A percentile compares a stretch with the other conserved stretches of the same genome.
Conservation (phyloP, 2,329 filamentous ascomycete species). For the Cryphonectria carpinicola region DNA sequence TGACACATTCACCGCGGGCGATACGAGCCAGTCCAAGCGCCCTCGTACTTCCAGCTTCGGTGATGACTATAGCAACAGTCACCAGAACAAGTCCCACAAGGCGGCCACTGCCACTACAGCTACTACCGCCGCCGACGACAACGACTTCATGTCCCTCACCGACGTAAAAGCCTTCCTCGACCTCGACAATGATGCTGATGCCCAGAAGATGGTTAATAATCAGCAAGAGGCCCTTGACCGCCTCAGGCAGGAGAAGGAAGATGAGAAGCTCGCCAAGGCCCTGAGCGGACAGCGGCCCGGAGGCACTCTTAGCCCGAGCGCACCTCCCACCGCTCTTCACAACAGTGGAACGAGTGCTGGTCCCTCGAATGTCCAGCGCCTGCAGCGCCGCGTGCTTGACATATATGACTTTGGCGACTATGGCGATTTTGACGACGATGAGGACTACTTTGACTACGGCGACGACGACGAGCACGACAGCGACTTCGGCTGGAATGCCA, state of each 20-base stretch:
- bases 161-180: slow-evolving; percentile 42
- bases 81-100: slow-evolving; percentile 27
- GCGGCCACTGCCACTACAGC: slow-evolving; percentile 14
- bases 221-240: slow-evolving; percentile 43
- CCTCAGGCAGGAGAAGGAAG: slow-evolving; percentile 41
- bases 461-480: neutral
- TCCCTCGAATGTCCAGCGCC: slow-evolving; percentile 12
- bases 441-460: slow-evolving; percentile 6
- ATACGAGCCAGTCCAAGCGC: slow-evolving; percentile 21
- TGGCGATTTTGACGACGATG: neutral
- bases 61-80: slow-evolving; percentile 17
- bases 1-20: slow-evolving; percentile 5
- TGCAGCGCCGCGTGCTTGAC: slow-evolving; percentile 7
- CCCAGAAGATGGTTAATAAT: slow-evolving; percentile 31
- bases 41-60: slow-evolving; percentile 20
- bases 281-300: slow-evolving; percentile 26
- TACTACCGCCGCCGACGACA: slow-evolving; percentile 19
- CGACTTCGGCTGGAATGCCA: neutral
- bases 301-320: slow-evolving; percentile 4
- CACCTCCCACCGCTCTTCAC: slow-evolving; percentile 5
- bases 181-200: slow-evolving; percentile 40
- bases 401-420: slow-evolving; percentile 12
- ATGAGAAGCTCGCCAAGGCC: slow-evolving; percentile 36
- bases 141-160: slow-evolving; percentile 22
- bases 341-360: slow-evolving; percentile 17